These are phyloP conservation scores for Podaxis sp. DNA, from an alignment of 768 basidiomycete species.

Conservation along the genomic window DNA sequence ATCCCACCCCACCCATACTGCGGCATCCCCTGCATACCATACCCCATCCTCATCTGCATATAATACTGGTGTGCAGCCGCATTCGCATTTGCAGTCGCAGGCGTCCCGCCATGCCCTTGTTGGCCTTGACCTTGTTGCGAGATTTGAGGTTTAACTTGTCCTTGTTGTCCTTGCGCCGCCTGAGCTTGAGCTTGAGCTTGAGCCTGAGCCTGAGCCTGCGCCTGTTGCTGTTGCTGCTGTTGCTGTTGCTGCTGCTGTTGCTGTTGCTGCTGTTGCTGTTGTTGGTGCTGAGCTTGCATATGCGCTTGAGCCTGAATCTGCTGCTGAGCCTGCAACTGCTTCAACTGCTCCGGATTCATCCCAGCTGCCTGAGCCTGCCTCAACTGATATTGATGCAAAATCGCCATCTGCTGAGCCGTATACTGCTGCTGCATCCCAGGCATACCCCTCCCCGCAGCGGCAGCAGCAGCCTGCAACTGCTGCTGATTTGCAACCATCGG, in stretches of 20 bases:
- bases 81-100: not conserved
- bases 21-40: not conserved
- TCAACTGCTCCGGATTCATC: conserved; percentile 3
- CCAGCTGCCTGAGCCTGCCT: not conserved
- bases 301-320: not conserved
- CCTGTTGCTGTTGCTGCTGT: conserved; percentile 10
- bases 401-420: not conserved
- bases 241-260: conserved; percentile 14
- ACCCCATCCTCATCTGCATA: not conserved
- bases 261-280: conserved; percentile 8
- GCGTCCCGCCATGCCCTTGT: not conserved
- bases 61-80: conserved; percentile 1
- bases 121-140: not conserved
- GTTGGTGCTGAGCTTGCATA: not conserved
- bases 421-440: not conserved
- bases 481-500: conserved; percentile 8
- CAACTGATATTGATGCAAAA: not conserved
- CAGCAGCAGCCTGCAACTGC: not conserved
- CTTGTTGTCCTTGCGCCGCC: not conserved
- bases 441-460: not conserved
- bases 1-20: not conserved
- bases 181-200: conserved; percentile 1
- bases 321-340: not conserved
- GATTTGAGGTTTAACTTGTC: not conserved
- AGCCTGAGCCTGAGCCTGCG: conserved; percentile 11